A percentile compares a stretch with the other conserved stretches of the same genome.
These are phyloP conservation scores for Nannizziopsis arthrosporioides DNA, from an alignment of 2,329 filamentous ascomycete genomes.

Conservation along the genomic window DNA sequence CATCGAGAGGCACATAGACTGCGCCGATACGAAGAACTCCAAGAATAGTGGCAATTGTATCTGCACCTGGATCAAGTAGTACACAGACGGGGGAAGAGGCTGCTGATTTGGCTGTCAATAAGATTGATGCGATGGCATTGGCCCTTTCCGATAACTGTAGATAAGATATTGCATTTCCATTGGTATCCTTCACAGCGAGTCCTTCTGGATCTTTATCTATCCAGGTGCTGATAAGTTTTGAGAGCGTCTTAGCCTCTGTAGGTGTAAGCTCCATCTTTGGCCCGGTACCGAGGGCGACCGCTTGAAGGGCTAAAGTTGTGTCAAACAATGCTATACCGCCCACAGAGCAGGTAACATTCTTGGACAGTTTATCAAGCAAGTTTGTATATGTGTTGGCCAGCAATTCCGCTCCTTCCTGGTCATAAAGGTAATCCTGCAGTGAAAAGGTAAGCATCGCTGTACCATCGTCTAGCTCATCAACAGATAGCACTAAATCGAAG, in stretches of 20 bases:
- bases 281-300: no score
- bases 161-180: slow-evolving; percentile 27
- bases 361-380: no score
- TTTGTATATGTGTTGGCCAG: no score
- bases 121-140: slow-evolving; percentile 25
- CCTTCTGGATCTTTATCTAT: slow-evolving; percentile 16
- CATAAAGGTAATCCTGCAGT: no score
- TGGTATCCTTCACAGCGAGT: slow-evolving; percentile 23
- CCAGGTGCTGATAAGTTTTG: slow-evolving; percentile 12
- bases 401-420: no score
- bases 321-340: no score
- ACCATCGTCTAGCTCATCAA: no score
- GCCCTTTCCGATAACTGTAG: slow-evolving; percentile 24
- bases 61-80: slow-evolving; percentile 27
- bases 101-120: slow-evolving; percentile 17
- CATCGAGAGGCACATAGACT: slow-evolving; percentile 27
- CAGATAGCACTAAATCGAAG: background rate
- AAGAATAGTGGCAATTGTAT: slow-evolving; percentile 24
- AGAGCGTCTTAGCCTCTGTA: slow-evolving; percentile 10
- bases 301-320: no score
- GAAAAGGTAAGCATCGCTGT: no score
- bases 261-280: no score
- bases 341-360: no score
- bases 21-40: slow-evolving; percentile 25
- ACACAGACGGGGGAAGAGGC: slow-evolving; percentile 28